Base-by-base conservation (phyloP, 305 asterid genomes). In the Rubia balearica region DNA sequence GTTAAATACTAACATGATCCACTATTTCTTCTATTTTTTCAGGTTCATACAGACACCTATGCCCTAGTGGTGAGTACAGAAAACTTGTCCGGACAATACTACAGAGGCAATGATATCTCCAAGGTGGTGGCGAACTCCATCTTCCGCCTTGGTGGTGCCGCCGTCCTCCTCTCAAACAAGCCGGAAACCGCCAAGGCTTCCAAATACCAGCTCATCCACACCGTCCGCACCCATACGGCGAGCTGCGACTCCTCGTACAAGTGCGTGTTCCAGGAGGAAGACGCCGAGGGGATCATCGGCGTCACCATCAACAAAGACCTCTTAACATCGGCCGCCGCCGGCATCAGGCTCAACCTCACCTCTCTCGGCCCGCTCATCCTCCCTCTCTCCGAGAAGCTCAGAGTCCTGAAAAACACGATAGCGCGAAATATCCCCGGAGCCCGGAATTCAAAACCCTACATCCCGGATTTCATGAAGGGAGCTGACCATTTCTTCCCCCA, bases 291-390 rank as follows among this genome's bases (percentile, higher is more conserved):
- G 2, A 0, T 9, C 0, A 5, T 57, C 17, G 73, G 73, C 5
- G 49, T 70, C 9, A 16, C 57, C 5, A 41, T 70, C 1, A 57
- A 49, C 10, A 70, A 57, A 59, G 73, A 70, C 22, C 24, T 70
- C 4, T 21, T 57, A 36, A 17, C 21, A 7, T 22, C 63, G 22
- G 73, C 73, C 0, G 73, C 67, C 24, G 12, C 87, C 13, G 86
- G 89, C 68, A 27, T 89, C 1, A 87, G 84, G 69, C 74, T 90
- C 0, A 87, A 89, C 81, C 85, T 89, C 78, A 87, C 92, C 1
- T 80, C 89, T 0, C 77, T 89, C 4, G 96, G 96, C 0, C 96
- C 92, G 8, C 46, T 85, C 2, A 88, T 89, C 65, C 96, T 89
- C n/a, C 88, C 91, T 3, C 77, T 85, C 84, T 85, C 89, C 4